Evolutionary conservation across 371 early-diverging fungal genomes (phyloP).

Genomic region (Circinella minor): DNA sequence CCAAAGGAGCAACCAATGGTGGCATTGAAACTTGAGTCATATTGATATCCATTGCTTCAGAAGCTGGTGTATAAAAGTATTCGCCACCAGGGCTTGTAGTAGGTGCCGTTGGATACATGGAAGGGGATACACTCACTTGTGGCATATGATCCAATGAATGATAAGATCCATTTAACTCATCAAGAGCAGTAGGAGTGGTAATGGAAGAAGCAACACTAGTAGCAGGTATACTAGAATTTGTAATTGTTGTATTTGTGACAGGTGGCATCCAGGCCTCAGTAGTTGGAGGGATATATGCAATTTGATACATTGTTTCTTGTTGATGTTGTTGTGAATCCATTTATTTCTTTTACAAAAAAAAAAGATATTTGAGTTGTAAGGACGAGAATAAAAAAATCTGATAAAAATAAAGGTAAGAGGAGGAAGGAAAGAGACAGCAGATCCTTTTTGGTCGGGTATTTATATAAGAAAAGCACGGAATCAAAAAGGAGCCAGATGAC

Average conservation of each 20-base stretch:
- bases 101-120: neutral
- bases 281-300: slow-evolving; percentile 3
- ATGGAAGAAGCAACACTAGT: neutral
- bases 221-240: neutral
- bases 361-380: neutral
- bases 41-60: slow-evolving; percentile 8
- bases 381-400: neutral
- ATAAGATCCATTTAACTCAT: neutral
- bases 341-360: neutral
- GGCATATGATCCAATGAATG: slow-evolving; percentile 9
- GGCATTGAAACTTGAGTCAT: neutral
- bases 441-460: neutral
- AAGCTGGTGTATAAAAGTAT: slow-evolving; percentile 1
- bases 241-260: neutral
- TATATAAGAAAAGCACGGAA: neutral
- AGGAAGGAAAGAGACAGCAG: neutral
- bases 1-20: neutral
- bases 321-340: slow-evolving; percentile 1
- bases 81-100: slow-evolving; percentile 6
- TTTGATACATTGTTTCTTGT: slow-evolving; percentile 1
- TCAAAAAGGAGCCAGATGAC: neutral
- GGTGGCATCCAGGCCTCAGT: slow-evolving; percentile 9
- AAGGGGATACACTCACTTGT: neutral
- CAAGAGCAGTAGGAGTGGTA: neutral
- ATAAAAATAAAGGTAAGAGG: neutral